A percentile compares a stretch with the other conserved stretches of the same genome.
These are phyloP conservation scores for Diaporthe helianthi DNA, from an alignment of 2,329 filamentous ascomycete genomes.

Conservation along the genomic window DNA sequence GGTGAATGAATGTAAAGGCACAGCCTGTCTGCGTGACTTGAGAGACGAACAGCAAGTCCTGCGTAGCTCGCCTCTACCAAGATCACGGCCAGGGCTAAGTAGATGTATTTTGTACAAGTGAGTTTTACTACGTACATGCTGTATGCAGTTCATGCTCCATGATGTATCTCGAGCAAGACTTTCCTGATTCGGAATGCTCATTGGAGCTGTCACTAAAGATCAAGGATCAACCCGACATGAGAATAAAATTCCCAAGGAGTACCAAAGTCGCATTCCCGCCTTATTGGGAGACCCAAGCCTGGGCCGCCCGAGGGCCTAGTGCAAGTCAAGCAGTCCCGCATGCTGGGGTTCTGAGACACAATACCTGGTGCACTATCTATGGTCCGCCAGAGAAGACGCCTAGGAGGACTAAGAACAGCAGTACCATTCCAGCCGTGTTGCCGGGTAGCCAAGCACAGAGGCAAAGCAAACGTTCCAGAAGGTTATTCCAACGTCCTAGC, in stretches of 20 bases:
- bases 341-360: not conserved
- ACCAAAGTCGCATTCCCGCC: not conserved
- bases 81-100: too few species aligned
- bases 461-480: not conserved
- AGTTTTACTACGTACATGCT: too few species aligned
- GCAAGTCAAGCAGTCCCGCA: not conserved
- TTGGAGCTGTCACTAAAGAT: not conserved
- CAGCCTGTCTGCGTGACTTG: too few species aligned
- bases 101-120: too few species aligned
- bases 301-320: not conserved
- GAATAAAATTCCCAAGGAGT: not conserved
- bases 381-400: not conserved
- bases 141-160: not conserved
- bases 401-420: not conserved
- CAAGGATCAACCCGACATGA: not conserved
- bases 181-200: not conserved
- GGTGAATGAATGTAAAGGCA: too few species aligned
- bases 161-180: not conserved
- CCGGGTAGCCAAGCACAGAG: not conserved
- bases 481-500: conserved; percentile 13
- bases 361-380: not conserved
- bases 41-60: too few species aligned
- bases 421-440: not conserved
- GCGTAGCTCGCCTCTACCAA: too few species aligned
- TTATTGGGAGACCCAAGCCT: not conserved